Evolutionary conservation across 768 basidiomycete genomes (phyloP), one percentile per base, ranked within the genome.

Genomic region (Rhodotorula graminis): DNA sequence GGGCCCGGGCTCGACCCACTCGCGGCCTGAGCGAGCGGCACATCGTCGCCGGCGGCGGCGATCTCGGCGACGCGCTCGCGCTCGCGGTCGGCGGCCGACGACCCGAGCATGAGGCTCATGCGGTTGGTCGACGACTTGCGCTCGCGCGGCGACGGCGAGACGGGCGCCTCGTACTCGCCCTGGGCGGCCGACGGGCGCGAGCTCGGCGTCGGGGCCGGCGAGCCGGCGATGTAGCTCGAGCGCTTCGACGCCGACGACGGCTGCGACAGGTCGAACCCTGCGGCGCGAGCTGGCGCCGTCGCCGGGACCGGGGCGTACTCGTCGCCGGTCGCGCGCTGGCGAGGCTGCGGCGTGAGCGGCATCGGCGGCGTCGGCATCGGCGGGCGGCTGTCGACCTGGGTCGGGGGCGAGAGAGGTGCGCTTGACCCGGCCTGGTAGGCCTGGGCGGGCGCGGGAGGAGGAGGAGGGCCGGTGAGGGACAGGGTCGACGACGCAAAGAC

Each of bases 401-500:
- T n/a, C 27, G 46, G 33, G 25, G 68, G 61, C 16, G 69, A 31
- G 9, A 65, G 42, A 31, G 60, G 31, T 31, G 59, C 19, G 2
- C 64, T 49, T 14, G 44, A 46, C 15, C 70, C 70, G 2, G 77
- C 47, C 31, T 72, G 71, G 65, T 76, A 78, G 9, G 75, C 73
- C 46, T 75, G 77, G 0, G 71, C 72, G 5, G 76, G 77, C 1
- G 75, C 71, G 2, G 74, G 71, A 11, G 76, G 67, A 19, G 76
- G 69, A 21, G 77, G 77, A 14, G 77, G 78, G 10, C 80, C 80
- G 6, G 71, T 78, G 47, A 84, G 67, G 15, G 82, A 83, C 19
- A 93, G 82, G 80, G 94, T 92, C 0, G 93, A 96, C 65, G 87
- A 90, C 5, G 96, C 96, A 81, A 99, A 99, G 73, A 91, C 88